A percentile compares a stretch with the other conserved stretches of the same genome.
Evolutionary conservation across 2,329 filamentous ascomycete genomes (phyloP).

Genomic region (Esteya vermicola): DNA sequence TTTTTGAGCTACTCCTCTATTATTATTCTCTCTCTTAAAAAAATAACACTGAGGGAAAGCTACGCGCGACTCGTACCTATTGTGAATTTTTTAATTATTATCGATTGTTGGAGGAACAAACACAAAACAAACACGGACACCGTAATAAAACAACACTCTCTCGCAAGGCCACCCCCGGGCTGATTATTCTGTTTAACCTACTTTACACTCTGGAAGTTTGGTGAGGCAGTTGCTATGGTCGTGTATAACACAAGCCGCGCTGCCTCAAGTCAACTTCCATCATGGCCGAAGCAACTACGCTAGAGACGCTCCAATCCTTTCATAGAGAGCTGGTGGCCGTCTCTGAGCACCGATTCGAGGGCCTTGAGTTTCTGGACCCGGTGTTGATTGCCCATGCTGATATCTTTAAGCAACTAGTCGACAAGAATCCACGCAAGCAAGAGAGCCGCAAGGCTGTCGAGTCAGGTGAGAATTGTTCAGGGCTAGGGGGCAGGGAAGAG

Average conservation of each 20-base stretch:
- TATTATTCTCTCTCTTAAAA: constrained; percentile 5
- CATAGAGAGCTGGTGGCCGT: constrained; percentile 73
- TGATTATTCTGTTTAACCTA: too few relatives aligned
- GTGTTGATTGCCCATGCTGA: constrained; percentile 53
- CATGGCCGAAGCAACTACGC: constrained; percentile 61
- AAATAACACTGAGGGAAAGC: constrained; percentile 5
- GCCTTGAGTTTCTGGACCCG: constrained; percentile 53
- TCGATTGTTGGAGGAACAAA: too few relatives aligned
- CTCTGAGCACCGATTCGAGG: constrained; percentile 48
- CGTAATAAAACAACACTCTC: too few relatives aligned
- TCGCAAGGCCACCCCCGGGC: too few relatives aligned
- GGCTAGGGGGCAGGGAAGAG: too few relatives aligned
- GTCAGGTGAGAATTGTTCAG: constrained; percentile 33
- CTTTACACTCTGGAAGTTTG: too few relatives aligned
- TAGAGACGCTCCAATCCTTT: constrained; percentile 69
- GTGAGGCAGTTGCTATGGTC: constrained; percentile 9
- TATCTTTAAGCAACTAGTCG: constrained; percentile 57
- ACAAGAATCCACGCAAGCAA: constrained; percentile 61
- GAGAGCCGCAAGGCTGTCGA: constrained; percentile 58
- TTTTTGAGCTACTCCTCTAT: constrained; percentile 9
- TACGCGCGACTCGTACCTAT: too few relatives aligned
- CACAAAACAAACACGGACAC: too few relatives aligned
- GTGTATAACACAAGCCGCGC: constrained; percentile 3
- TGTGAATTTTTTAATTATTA: too few relatives aligned
- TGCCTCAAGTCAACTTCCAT: constrained; percentile 16